Evolutionary conservation across 768 basidiomycete species (phyloP), one percentile per base, ranked within the genome.

Genomic region (Stropharia rugosoannulata): DNA sequence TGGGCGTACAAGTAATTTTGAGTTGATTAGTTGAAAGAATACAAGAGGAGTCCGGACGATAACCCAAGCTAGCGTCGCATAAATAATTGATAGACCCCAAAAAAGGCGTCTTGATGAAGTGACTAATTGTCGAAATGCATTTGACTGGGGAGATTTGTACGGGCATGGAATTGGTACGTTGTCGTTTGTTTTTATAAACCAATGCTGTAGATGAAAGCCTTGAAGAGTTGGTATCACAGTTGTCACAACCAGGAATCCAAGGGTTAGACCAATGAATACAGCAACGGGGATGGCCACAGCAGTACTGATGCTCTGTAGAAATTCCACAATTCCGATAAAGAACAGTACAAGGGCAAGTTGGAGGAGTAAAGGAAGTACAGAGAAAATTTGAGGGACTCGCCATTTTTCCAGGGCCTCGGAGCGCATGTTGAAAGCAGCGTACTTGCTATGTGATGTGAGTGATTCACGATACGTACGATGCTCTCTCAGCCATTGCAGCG

Each of bases 401-500:
- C 61, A 64, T 32, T 43, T 59, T 35, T 54, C 29, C 4, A 64
- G 56, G 4, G 58, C 61, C 18, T 61, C 61, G 25, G 54, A 51
- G 12, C 51, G 56, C 58, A 62, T 60, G 18, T 62, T 59, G 36
- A 59, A 39, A 10, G 51, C 32, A 16, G 53, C 49, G 12, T 60
- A 38, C 1, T 46, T 43, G 22, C 49, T 42, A 29, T 60, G 51
- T 5, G 54, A 58, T 1, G 59, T 50, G 18, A 61, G 42, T 1
- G 52, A 49, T 5, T 35, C 49, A 7, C 37, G 51, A 10, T 56
- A 48, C 3, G 44, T 46, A 36, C 56, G 57, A 35, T 59, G 58
- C 43, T 64, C 63, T 12, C 61, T 43, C 6, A 62, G 46, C 63
- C 63, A 64, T 52, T 64, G 63, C 4, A 60, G 39, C 46, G 48